These are phyloP conservation scores for Tephrocybe sp. DNA, from an alignment of 768 basidiomycete genomes.

Conservation along the genomic window DNA sequence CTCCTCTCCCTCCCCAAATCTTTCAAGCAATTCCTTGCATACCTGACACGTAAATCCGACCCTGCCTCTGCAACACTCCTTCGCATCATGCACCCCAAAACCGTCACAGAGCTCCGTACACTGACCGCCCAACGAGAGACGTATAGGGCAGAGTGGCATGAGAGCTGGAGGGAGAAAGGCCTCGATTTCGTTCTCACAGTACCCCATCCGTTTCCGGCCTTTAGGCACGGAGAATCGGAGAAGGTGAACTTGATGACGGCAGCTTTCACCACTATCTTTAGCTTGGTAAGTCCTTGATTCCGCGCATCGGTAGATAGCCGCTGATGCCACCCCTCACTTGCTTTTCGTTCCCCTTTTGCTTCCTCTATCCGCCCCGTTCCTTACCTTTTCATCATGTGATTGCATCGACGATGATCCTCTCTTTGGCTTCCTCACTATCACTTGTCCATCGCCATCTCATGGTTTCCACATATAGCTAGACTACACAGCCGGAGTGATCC, in stretches of 20 bases:
- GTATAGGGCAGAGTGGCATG: constrained; percentile 46
- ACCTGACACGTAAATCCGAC: constrained; percentile 35
- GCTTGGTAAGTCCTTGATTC: constrained; percentile 41
- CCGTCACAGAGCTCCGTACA: constrained; percentile 47
- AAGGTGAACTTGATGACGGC: constrained; percentile 58
- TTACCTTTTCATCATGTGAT: neutral
- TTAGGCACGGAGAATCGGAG: constrained; percentile 50
- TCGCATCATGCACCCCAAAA: constrained; percentile 45
- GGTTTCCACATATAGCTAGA: constrained; percentile 39
- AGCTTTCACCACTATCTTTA: constrained; percentile 68
- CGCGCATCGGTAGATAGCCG: constrained; percentile 6
- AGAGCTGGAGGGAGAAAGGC: constrained; percentile 44
- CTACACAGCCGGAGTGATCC: constrained; percentile 57
- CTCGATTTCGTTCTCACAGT: constrained; percentile 67
- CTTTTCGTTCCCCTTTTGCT: no score
- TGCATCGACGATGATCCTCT: neutral
- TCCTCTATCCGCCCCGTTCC: neutral
- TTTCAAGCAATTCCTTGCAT: constrained; percentile 44
- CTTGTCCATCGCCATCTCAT: neutral
- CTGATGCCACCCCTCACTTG: constrained; percentile 7
- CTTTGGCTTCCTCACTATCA: neutral
- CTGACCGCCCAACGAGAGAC: constrained; percentile 46
- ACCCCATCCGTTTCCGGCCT: constrained; percentile 60
- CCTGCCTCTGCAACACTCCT: constrained; percentile 37
- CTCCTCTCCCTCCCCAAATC: constrained; percentile 37